Evolutionary conservation across 768 basidiomycete species (phyloP).

Genomic region (Phylloporus rhodoxanthus): DNA sequence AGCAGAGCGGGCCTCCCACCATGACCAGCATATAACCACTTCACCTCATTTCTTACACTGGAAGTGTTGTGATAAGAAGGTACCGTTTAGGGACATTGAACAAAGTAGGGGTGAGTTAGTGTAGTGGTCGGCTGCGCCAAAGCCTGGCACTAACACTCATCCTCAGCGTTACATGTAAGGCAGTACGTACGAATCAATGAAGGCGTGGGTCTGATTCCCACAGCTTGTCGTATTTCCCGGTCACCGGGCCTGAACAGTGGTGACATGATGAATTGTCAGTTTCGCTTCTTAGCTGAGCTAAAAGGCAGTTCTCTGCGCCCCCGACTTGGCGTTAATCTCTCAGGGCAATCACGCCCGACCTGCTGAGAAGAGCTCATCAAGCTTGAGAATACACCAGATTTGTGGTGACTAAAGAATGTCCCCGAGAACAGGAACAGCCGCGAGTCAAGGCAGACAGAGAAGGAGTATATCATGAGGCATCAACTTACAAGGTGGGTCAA

Average conservation of each 20-base stretch:
- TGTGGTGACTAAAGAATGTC: no score
- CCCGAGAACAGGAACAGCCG: no score
- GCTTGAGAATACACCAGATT: background rate
- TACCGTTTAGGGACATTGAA: slow-evolving; percentile 5
- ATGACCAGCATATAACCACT: background rate
- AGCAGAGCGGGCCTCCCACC: background rate
- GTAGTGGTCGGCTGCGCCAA: background rate
- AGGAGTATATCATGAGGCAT: no score
- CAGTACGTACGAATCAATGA: background rate
- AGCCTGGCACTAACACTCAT: background rate
- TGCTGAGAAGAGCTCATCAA: background rate
- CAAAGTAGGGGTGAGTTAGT: background rate
- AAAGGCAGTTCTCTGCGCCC: background rate
- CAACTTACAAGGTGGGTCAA: no score
- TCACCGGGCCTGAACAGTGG: background rate
- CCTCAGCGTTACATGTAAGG: background rate
- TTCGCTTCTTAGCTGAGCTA: no score
- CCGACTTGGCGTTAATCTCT: background rate
- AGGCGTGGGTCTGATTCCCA: slow-evolving; percentile 17
- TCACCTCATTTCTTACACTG: background rate
- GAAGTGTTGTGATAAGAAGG: background rate
- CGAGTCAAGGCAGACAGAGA: no score
- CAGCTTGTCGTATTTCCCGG: background rate
- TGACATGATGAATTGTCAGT: background rate
- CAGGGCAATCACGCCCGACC: background rate